Conservation (phyloP, 192 early-diverging fungal genomes). For the Glomus cerebriforme region DNA sequence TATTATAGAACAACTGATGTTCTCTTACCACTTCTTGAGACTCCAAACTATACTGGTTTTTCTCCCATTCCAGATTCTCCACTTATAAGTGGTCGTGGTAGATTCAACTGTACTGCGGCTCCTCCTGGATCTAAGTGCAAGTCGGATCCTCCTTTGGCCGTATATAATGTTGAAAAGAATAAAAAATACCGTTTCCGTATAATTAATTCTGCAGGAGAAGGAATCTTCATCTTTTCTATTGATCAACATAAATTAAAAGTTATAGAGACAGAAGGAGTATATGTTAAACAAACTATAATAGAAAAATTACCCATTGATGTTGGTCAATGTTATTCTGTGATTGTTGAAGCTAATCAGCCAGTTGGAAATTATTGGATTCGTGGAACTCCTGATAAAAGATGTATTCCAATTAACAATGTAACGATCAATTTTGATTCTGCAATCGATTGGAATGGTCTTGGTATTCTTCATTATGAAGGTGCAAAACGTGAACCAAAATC, state of each 20-base stretch:
- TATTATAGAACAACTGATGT: no score
- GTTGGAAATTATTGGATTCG: conserved; percentile 42
- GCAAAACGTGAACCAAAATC: not conserved
- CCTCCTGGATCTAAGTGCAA: conserved; percentile 32
- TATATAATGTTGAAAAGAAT: conserved; percentile 31
- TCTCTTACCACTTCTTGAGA: no score
- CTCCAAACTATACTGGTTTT: no score
- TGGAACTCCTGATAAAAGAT: conserved; percentile 27
- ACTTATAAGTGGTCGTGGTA: conserved; percentile 30
- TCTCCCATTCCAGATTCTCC: conserved; percentile 34
- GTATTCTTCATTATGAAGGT: conserved; percentile 26
- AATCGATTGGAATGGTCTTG: conserved; percentile 33
- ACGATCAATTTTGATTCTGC: conserved; percentile 35
- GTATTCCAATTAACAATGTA: not conserved
- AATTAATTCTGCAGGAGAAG: conserved; percentile 35
- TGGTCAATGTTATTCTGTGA: conserved; percentile 46
- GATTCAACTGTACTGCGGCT: conserved; percentile 32
- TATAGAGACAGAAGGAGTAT: conserved; percentile 43
- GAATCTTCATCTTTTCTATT: conserved; percentile 38
- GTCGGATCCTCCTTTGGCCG: not conserved
- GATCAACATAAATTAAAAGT: conserved; percentile 39
- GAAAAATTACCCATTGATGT: conserved; percentile 36
- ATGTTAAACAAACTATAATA: conserved; percentile 34
- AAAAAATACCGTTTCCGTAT: conserved; percentile 39
- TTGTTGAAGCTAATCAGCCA: conserved; percentile 41